Conservation (phyloP, 2,329 filamentous ascomycete genomes). For the Calcarisporium arbuscula region DNA sequence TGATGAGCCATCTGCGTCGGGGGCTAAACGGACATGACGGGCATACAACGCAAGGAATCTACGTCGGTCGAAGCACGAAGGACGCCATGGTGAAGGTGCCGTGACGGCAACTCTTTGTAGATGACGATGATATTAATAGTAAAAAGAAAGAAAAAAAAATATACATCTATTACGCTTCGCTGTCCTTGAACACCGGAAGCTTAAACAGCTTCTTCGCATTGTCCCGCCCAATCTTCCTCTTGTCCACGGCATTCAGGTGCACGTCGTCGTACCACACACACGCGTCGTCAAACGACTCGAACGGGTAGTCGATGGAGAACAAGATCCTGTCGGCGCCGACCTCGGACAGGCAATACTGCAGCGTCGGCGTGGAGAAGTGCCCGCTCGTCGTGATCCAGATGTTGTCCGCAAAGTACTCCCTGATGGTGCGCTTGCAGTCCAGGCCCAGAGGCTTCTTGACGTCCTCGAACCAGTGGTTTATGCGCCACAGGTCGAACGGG, state of each 20-base stretch:
- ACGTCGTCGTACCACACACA: conserved; percentile 35
- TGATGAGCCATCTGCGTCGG: too few species aligned
- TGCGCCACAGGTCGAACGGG: conserved; percentile 43
- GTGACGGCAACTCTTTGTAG: too few species aligned
- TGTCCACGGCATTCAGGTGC: conserved; percentile 25
- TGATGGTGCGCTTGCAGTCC: conserved; percentile 40
- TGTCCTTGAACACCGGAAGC: conserved; percentile 27
- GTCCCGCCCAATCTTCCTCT: conserved; percentile 34
- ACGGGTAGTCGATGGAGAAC: conserved; percentile 49
- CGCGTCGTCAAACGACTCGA: conserved; percentile 37
- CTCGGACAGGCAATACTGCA: conserved; percentile 42
- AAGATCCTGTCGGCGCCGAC: conserved; percentile 43
- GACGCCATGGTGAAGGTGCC: too few species aligned
- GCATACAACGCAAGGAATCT: too few species aligned
- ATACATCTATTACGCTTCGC: conserved; percentile 8
- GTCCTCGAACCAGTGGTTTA: conserved; percentile 51
- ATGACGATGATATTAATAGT: too few species aligned
- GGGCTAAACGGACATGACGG: too few species aligned
- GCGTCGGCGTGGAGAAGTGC: conserved; percentile 46
- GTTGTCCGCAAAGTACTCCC: conserved; percentile 48
- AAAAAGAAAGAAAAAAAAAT: too few species aligned
- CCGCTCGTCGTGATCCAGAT: conserved; percentile 53
- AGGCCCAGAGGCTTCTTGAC: conserved; percentile 44
- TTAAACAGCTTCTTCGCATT: conserved; percentile 37
- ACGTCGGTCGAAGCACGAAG: too few species aligned